A percentile compares a stretch with the other conserved stretches of the same genome.
These are phyloP conservation scores for Pyrenochaeta sp. DNA, from an alignment of 2,329 filamentous ascomycete species.

Conservation along the genomic window DNA sequence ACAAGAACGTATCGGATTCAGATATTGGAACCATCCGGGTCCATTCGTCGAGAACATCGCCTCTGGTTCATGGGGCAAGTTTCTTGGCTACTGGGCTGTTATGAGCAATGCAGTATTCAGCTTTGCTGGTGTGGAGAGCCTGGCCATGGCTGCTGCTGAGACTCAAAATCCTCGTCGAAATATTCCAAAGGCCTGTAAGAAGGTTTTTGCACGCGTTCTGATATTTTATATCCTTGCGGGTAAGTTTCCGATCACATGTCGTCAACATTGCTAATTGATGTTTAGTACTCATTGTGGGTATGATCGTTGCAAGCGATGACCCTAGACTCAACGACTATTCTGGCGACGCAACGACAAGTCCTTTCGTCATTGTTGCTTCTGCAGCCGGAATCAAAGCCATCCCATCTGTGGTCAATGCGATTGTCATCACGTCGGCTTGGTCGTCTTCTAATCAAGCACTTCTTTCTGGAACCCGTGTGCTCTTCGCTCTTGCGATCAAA, in stretches of 20 bases:
- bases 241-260: slow-evolving; percentile 5
- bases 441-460: slow-evolving; percentile 73
- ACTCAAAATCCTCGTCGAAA: slow-evolving; percentile 38
- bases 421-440: slow-evolving; percentile 75
- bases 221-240: slow-evolving; percentile 59
- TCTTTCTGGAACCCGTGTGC: slow-evolving; percentile 57
- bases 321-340: slow-evolving; percentile 55
- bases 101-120: slow-evolving; percentile 59
- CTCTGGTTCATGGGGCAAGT: slow-evolving; percentile 63
- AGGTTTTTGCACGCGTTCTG: slow-evolving; percentile 61
- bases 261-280: no score
- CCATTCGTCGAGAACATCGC: slow-evolving; percentile 57
- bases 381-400: slow-evolving; percentile 71
- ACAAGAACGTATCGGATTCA: slow-evolving; percentile 60
- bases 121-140: slow-evolving; percentile 35
- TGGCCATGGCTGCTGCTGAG: slow-evolving; percentile 41
- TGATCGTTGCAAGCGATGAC: slow-evolving; percentile 64
- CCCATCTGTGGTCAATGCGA: slow-evolving; percentile 75
- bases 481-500: slow-evolving; percentile 57
- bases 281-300: slow-evolving; percentile 62
- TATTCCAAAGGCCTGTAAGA: slow-evolving; percentile 61
- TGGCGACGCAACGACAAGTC: slow-evolving; percentile 34
- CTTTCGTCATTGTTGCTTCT: slow-evolving; percentile 69
- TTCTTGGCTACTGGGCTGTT: slow-evolving; percentile 64
- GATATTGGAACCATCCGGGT: slow-evolving; percentile 72